Conservation (phyloP, 1,284 basidiomycete species). For the Crepidotus sp. region DNA sequence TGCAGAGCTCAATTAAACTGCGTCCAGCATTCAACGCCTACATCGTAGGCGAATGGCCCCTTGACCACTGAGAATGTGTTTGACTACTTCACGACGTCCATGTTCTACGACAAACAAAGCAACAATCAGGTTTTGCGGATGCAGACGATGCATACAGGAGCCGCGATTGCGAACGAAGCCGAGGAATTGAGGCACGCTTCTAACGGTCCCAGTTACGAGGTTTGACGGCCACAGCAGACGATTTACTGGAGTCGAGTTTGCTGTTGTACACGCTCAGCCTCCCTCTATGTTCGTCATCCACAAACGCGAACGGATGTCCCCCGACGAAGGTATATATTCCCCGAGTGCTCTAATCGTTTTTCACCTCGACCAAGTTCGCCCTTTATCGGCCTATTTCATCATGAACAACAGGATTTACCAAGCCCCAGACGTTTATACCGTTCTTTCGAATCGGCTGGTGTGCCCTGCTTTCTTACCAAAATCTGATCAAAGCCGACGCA, state of each 20-base stretch:
- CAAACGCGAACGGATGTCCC: constrained; percentile 72
- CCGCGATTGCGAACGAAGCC: constrained; percentile 61
- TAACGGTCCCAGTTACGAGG: not conserved
- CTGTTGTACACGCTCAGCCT: constrained; percentile 66
- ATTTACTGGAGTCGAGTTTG: constrained; percentile 78
- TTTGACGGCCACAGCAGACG: constrained; percentile 41
- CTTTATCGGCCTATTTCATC: constrained; percentile 75
- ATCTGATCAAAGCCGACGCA: not conserved
- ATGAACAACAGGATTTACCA: constrained; percentile 82
- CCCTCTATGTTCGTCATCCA: constrained; percentile 80
- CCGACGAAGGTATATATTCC: constrained; percentile 58
- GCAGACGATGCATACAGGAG: constrained; percentile 77
- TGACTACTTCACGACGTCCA: constrained; percentile 77
- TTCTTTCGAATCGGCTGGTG: constrained; percentile 76
- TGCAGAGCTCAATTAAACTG: constrained; percentile 16
- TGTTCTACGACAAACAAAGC: constrained; percentile 87
- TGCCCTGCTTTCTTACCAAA: constrained; percentile 18
- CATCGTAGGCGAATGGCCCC: constrained; percentile 57
- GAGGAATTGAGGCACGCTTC: constrained; percentile 65
- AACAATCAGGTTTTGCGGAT: constrained; percentile 83
- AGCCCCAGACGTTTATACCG: constrained; percentile 72
- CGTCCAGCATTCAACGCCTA: not conserved
- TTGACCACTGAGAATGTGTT: constrained; percentile 70
- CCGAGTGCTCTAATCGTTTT: not conserved
- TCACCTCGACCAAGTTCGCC: constrained; percentile 40